Evolutionary conservation across 495 filamentous ascomycete species (phyloP), one percentile per base, ranked within the genome.

Genomic region (Neurospora sp.): DNA sequence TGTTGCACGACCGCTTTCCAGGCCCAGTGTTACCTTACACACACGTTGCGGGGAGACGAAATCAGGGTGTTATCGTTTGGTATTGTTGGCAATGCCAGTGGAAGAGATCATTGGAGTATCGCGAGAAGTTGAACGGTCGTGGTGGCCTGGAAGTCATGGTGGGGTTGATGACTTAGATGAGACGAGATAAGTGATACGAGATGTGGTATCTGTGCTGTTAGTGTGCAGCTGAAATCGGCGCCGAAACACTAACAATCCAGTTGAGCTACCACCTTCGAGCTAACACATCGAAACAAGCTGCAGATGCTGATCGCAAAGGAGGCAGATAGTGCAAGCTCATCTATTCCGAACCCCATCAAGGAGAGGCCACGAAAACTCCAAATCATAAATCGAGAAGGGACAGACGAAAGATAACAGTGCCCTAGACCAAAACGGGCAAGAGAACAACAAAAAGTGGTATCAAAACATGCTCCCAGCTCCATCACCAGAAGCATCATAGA

Each of bases 171-270:
- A 66, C 27, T 66, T 66, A 66, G 54, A 66, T 66, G 27, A 6
- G 31, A 35, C 3, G 27, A 27, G 14, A 66, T 66, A 37, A 9
- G 20, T 8, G 27, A 12, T 27, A 16, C 27, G 12, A 8, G 14
- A 3, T 18, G 1, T 62, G 6, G 14, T 27, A 62, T 31, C 14
- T 14, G 5, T 4, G 6, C 12, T 35, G 27, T 62, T 62, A 62
- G 27, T 62, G 1, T 16, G 11, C 1, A 16, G 23, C 0, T 10
- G 2, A 8, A 7, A 4, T 3, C 4, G 0, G 1, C 0, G 12
- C 12, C 0, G 2, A 1, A 8, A 0, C 16, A 62, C 54, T 62
- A 62, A 35, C 54, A 62, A 0, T 4, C 2, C 0, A 35, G 5
- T 4, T 62, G 7, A 16, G 1, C 54, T 0, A 18, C 14, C 14